phyloP scores from a whole-genome alignment of 345 rosid genomes.

The Citrus trifoliata region DNA sequence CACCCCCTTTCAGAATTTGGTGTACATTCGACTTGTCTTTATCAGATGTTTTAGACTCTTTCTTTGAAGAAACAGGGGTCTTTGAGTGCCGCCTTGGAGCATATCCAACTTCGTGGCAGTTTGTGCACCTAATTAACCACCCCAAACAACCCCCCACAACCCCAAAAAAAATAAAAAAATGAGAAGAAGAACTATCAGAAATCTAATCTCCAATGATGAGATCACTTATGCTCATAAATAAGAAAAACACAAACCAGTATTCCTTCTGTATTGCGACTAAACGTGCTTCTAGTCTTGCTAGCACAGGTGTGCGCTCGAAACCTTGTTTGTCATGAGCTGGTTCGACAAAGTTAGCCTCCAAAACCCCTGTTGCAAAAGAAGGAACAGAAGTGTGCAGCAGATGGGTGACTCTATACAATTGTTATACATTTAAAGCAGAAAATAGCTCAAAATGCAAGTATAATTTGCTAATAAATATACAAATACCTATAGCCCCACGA shows the following conservation, averaged over 20 bases:
- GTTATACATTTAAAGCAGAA: neutral
- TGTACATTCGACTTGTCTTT: slow-evolving; percentile 7
- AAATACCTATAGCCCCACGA: slow-evolving; percentile 69
- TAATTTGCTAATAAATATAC: neutral
- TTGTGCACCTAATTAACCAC: slow-evolving; percentile 34
- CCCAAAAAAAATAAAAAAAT: neutral
- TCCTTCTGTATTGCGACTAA: slow-evolving; percentile 44
- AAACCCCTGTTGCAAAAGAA: slow-evolving; percentile 33
- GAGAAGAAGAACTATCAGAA: neutral
- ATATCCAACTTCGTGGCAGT: slow-evolving; percentile 69
- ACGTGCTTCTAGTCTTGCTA: slow-evolving; percentile 52
- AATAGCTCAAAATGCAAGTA: neutral
- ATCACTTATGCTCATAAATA: neutral
- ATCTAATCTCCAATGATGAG: neutral
- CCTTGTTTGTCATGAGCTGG: slow-evolving; percentile 90
- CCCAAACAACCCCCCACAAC: neutral
- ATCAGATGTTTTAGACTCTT: neutral
- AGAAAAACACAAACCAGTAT: slow-evolving; percentile 43
- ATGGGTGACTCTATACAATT: too few species aligned
- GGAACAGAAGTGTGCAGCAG: neutral
- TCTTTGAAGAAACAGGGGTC: slow-evolving; percentile 1
- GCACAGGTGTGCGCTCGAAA: slow-evolving; percentile 65
- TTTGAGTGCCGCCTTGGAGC: slow-evolving; percentile 34
- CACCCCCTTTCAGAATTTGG: slow-evolving; percentile 15
- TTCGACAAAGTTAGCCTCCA: slow-evolving; percentile 81